Base-by-base conservation (phyloP, 2,329 filamentous ascomycete species). In the Fonsecaea monophora region DNA sequence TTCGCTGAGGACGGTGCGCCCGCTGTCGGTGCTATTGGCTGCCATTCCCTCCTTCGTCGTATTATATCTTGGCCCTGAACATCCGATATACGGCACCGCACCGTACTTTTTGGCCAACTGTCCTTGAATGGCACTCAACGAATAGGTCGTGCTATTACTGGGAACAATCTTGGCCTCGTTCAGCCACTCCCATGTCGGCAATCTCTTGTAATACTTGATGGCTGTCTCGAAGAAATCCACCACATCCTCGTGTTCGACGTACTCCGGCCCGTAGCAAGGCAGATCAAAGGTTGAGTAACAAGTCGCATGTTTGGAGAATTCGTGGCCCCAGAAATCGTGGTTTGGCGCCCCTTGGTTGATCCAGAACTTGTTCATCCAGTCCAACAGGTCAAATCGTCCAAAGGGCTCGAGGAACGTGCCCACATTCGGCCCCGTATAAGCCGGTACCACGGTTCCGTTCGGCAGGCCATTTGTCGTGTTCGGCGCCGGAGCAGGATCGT, bases 351-450 rank as follows among this genome's bases (percentile, higher is more conserved):
- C 78, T 70, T 86, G 85, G 56, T 82, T 83, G 70, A 89, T 82
- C 89, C 88, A 90, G 82, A 82, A 84, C 73, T 83, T 87, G 74
- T 87, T 85, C 88, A 90, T 90, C 79, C 84, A 90, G 1, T 81
- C 82, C 1, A 90, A 82, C 1, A 90, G 80, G 73, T 89, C 87
- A 68, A 81, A 81, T 70, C 83, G 84, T 65, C 85, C 86, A 71
- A 89, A 86, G 0, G 82, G 79, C 72, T 82, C 80, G 63, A 90
- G 79, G 78, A 88, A 89, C 10, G 83, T 85, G 67, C 81, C 82
- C 69, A 90, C 86, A 61, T 82, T 80, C 9, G 84, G 79, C 2
- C 88, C 88, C 1, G 75, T 86, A 77, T 88, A 90, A 0, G 86
- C 77, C 0, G 83, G 82, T 0, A 90, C 86, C 1, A 82, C 70